Conservation (phyloP, 2,329 filamentous ascomycete genomes). For the Fusarium sp. region DNA sequence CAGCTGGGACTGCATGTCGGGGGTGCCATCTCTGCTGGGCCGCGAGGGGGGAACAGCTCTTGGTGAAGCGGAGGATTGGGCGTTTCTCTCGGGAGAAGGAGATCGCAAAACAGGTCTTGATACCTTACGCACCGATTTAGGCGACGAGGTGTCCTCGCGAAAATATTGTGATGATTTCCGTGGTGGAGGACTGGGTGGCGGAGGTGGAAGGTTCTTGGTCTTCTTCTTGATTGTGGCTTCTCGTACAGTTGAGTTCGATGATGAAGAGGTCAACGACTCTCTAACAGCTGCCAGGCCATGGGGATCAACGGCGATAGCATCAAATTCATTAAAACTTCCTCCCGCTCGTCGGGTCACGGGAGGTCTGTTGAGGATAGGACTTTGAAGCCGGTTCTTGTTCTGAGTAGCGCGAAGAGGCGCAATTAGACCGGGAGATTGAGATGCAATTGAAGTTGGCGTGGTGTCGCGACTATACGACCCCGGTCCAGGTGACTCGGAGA, state of each 20-base stretch:
- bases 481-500: conserved; percentile 78
- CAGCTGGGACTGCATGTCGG: conserved; percentile 70
- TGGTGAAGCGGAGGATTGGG: conserved; percentile 47
- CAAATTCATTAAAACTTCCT: conserved; percentile 67
- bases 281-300: conserved; percentile 74
- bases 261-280: conserved; percentile 79
- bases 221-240: conserved; percentile 61
- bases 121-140: conserved; percentile 54
- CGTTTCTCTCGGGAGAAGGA: conserved; percentile 52
- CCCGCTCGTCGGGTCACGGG: conserved; percentile 71
- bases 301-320: conserved; percentile 61
- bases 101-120: conserved; percentile 50
- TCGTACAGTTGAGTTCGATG: conserved; percentile 77
- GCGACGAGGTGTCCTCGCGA: conserved; percentile 56
- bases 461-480: conserved; percentile 81
- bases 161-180: conserved; percentile 73
- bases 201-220: conserved; percentile 59
- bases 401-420: conserved; percentile 61
- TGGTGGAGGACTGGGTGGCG: conserved; percentile 71
- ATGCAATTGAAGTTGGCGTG: conserved; percentile 82
- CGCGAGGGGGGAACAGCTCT: conserved; percentile 65
- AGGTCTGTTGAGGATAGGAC: conserved; percentile 68
- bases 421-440: conserved; percentile 76
- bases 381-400: conserved; percentile 66
- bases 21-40: conserved; percentile 77